Evolutionary conservation across 1,139 yeast species (phyloP).

Genomic region (Scheffersomyces lignicola): DNA sequence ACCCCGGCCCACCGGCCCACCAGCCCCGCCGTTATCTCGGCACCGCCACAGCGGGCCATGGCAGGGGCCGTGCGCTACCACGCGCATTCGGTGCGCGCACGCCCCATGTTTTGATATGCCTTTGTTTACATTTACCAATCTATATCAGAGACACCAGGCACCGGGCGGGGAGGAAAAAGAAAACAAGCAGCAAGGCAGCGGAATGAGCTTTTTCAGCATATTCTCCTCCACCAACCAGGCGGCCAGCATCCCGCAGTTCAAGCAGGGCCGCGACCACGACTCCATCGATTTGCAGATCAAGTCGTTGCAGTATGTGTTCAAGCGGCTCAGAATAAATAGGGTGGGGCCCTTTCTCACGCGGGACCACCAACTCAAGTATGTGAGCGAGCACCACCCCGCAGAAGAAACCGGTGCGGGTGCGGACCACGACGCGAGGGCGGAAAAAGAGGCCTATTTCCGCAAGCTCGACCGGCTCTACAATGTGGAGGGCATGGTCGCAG

Average conservation of each 20-base stretch:
- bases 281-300: constrained; percentile 60
- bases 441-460: constrained; percentile 11
- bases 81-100: too few relatives aligned
- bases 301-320: constrained; percentile 55
- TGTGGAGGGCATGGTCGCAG: constrained; percentile 39
- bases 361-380: constrained; percentile 20
- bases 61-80: too few relatives aligned
- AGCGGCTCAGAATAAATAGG: constrained; percentile 48
- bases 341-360: constrained; percentile 39
- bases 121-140: too few relatives aligned
- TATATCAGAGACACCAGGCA: too few relatives aligned
- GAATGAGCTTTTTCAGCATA: constrained; percentile 2
- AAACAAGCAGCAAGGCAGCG: too few relatives aligned
- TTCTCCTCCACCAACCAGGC: constrained; percentile 2
- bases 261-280: constrained; percentile 51
- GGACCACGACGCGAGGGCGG: constrained; percentile 3
- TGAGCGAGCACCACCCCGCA: constrained; percentile 6
- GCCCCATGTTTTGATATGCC: too few relatives aligned
- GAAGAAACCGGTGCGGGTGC: constrained; percentile 1
- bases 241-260: constrained; percentile 42
- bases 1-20: too few relatives aligned
- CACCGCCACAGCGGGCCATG: too few relatives aligned
- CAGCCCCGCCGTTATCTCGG: too few relatives aligned
- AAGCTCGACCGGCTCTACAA: constrained; percentile 58
- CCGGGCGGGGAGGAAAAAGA: too few relatives aligned